Evolutionary conservation across 2,329 filamentous ascomycete species (phyloP), one percentile per base, ranked within the genome.

Genomic region (Calycina herbarum): DNA sequence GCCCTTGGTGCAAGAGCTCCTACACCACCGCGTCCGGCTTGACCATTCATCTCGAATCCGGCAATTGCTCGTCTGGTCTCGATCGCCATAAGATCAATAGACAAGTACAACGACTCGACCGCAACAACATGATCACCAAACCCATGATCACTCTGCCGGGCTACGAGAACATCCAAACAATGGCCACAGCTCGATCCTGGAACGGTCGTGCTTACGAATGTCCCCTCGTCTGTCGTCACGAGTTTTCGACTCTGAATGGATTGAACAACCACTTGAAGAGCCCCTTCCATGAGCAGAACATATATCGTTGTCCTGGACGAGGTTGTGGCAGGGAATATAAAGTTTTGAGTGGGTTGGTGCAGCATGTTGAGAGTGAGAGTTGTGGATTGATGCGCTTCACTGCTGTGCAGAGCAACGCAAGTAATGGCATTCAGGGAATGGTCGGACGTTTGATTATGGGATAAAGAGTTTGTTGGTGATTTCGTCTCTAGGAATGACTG

Each of bases 1-100:
- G 87, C 61, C 86, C 83, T 0, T 89, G 86, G 71, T 90, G 87
- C 75, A 72, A 77, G 42, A 66, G 58, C 1, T 33, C 8, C 2
- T 85, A 79, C 67, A 76, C 80, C 10, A 82, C 82, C 0, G 84
- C 85, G 1, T 84, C 82, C 0, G 86, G 85, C 3, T 69, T 89
- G 79, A 86, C 71, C 85, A 90, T 89, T 0, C 87, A 90, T 68
- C 75, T 71, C 0, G 82, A 82, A n/a, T 74, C 78, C 0, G 90
- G 87, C 61, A 79, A 79, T 0, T 73, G 74, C 0, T 82, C 83
- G 0, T 76, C 73, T 0, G 63, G 69, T 2, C 56, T 87, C 1
- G 80, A 83, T 71, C 82, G 83, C 10, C 80, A 85, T 10, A 74
- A 68, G 2, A 78, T 89, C 3, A 82, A 82, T 72, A 67, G 72